Conservation (phyloP, 1,139 yeast species). For the Debaryomycetaceae sp. region DNA sequence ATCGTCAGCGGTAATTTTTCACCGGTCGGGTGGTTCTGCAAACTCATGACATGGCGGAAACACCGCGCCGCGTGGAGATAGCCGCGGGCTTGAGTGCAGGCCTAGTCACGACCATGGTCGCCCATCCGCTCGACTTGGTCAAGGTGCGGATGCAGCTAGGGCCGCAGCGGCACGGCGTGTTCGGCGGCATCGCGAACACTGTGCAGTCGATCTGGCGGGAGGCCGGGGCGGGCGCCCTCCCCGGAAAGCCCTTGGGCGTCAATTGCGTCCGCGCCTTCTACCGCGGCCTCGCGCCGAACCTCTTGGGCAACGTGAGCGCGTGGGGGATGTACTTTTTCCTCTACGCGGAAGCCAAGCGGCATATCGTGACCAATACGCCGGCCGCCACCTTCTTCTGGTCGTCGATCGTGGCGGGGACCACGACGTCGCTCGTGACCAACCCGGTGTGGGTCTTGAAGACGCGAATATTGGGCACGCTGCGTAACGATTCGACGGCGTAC, state of each 20-base stretch:
- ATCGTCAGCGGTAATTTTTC: no score
- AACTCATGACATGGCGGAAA: no score
- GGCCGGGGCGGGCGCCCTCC: background rate
- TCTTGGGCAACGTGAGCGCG: constrained; percentile 73
- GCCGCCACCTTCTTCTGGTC: constrained; percentile 25
- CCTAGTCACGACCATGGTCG: constrained; percentile 59
- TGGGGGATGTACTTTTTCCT: constrained; percentile 83
- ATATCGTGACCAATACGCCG: constrained; percentile 9
- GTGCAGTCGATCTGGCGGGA: background rate
- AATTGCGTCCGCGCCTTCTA: constrained; percentile 28
- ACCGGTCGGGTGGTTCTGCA: no score
- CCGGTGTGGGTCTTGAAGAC: constrained; percentile 94
- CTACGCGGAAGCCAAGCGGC: constrained; percentile 49
- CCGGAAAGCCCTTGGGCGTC: background rate
- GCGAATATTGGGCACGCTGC: constrained; percentile 58
- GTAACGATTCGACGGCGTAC: constrained; percentile 40
- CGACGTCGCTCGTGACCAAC: constrained; percentile 70
- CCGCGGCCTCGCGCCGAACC: constrained; percentile 73
- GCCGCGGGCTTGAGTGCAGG: constrained; percentile 82
- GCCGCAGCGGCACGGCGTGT: constrained; percentile 3
- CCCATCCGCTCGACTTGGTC: constrained; percentile 84
- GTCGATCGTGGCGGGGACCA: constrained; percentile 51
- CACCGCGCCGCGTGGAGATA: constrained; percentile 35
- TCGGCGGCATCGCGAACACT: constrained; percentile 4
- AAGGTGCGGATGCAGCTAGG: constrained; percentile 65